Evolutionary conservation across 495 filamentous ascomycete species (phyloP).

Genomic region (Astrocystis sublimbata): DNA sequence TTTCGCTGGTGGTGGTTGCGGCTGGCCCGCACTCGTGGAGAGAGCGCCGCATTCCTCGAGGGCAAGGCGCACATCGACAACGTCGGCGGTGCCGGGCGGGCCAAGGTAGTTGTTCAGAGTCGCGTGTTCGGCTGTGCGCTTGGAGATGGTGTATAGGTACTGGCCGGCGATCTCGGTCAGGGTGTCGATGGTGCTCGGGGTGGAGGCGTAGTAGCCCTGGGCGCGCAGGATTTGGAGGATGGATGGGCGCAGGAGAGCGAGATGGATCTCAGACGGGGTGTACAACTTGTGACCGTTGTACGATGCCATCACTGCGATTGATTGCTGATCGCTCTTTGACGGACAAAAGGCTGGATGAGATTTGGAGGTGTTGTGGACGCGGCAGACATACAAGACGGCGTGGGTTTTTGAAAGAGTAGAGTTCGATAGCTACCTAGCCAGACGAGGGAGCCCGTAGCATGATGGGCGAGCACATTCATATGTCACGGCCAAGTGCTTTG

Average conservation of each 20-base stretch:
- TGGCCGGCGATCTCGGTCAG: slow-evolving; percentile 72
- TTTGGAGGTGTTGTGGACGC: neutral
- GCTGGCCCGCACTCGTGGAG: slow-evolving; percentile 44
- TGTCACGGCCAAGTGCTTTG: neutral
- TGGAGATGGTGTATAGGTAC: slow-evolving; percentile 70
- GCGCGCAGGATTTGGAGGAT: slow-evolving; percentile 86
- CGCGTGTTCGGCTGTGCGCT: slow-evolving; percentile 62
- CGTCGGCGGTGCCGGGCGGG: slow-evolving; percentile 41
- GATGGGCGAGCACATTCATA: neutral
- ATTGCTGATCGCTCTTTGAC: neutral
- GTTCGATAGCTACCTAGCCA: neutral
- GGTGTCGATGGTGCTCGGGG: slow-evolving; percentile 74
- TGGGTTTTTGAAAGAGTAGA: neutral
- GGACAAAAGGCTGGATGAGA: neutral
- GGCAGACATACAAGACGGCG: neutral
- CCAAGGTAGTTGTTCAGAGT: slow-evolving; percentile 38
- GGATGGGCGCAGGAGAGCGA: slow-evolving; percentile 75
- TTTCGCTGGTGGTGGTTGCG: slow-evolving; percentile 41
- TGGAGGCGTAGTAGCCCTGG: slow-evolving; percentile 75
- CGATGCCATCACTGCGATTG: slow-evolving; percentile 12
- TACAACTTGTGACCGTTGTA: slow-evolving; percentile 13
- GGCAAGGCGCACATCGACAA: slow-evolving; percentile 81
- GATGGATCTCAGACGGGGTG: slow-evolving; percentile 30
- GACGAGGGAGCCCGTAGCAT: neutral
- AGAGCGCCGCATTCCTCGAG: slow-evolving; percentile 73